phyloP scores from a whole-genome alignment of 768 basidiomycete species.

The Boletus reticulatus region DNA sequence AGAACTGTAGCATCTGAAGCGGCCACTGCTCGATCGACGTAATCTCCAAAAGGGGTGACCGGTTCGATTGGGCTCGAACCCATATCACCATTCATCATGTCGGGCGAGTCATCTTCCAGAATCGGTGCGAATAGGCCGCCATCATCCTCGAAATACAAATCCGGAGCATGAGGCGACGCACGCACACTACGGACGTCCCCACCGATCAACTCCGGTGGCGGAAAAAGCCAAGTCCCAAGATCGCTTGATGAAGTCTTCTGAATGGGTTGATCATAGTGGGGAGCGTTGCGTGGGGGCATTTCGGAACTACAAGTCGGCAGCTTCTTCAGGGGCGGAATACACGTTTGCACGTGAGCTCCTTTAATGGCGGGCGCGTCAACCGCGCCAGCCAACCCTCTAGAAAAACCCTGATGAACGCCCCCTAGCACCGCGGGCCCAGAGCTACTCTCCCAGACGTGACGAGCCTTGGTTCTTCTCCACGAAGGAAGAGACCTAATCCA shows the following conservation, averaged over 20 bases:
- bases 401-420: constrained; percentile 57
- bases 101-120: constrained; percentile 65
- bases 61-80: constrained; percentile 72
- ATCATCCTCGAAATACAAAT: constrained; percentile 26
- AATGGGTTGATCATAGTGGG: constrained; percentile 33
- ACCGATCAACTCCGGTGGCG: constrained; percentile 13
- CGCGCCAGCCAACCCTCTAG: constrained; percentile 71
- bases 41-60: constrained; percentile 74
- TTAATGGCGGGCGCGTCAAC: constrained; percentile 80
- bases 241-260: not conserved
- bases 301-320: constrained; percentile 6
- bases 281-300: constrained; percentile 7
- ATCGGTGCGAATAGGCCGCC: constrained; percentile 54
- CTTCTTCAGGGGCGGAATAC: constrained; percentile 68
- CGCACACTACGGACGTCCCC: not conserved
- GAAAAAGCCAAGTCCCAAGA: not conserved
- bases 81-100: constrained; percentile 47
- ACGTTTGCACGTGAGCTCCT: constrained; percentile 82
- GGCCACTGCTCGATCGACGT: constrained; percentile 68
- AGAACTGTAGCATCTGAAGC: constrained; percentile 31
- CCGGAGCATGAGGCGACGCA: constrained; percentile 18
- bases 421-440: constrained; percentile 2
- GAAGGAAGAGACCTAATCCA: constrained; percentile 71
- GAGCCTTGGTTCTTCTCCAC: constrained; percentile 68
- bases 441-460: constrained; percentile 64